Evolutionary conservation across 257 asterid species (phyloP), one percentile per base, ranked within the genome.

Genomic region (Ilex asprella): DNA sequence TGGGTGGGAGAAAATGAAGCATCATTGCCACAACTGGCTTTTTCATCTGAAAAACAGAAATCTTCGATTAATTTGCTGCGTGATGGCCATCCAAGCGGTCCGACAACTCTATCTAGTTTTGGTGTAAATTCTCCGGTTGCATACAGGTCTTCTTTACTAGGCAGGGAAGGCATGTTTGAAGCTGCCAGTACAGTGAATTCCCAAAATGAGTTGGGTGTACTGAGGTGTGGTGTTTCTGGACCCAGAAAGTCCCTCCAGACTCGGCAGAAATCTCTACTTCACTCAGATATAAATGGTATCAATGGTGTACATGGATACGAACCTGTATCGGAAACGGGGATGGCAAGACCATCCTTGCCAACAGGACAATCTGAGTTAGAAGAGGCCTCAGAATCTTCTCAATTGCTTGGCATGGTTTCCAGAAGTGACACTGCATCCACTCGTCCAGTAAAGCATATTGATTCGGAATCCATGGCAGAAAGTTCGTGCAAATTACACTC

Each of bases 1-100:
- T 93, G 99, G 99, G 95, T 87, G 41, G 89, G 90, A 39, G 96
- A 92, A 30, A 67, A 65, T 4, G 91, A 58, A n/a, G 59, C 68
- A 16, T 55, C 80, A 11, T 61, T 79, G 21, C 84, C 74, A 30
- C 71, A 74, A 9, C 63, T 55, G n/a, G 41, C 85, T 16, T 63
- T 66, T 64, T 57, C 84, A 56, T 59, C 72, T 2, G 86, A 82
- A 59, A 78, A 73, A 67, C 82, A 76, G 61, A 84, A 66, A 65
- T 61, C 73, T 15, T 57, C 73, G 10, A 78, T 49, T 56, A 81
- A 70, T 61, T 47, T 72, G 15, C 70, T 71, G 30, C 66, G 61
- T 27, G 75, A 73, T 61, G 61, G 41, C 41, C 41, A 35, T 35
- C 41, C 82, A 56, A 73, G 62, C 71, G 80, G 76, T 35, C 80